A percentile compares a stretch with the other conserved stretches of the same genome.
Conservation (phyloP, 805 yeast genomes). For the Wickerhamomyces bisporus region DNA sequence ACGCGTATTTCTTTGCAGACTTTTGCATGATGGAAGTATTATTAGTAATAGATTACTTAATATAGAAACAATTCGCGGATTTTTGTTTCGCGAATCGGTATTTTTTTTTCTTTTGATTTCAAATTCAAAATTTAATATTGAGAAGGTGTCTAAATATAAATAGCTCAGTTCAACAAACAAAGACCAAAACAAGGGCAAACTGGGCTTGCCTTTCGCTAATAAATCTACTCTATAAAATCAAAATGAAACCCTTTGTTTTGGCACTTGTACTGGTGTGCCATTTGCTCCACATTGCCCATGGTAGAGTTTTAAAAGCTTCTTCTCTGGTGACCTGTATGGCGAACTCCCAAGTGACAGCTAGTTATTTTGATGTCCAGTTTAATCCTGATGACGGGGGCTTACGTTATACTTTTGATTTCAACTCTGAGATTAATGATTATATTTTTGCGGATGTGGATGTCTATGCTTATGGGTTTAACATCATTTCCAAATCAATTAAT, state of each 20-base stretch:
- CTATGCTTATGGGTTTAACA: conserved; percentile 79
- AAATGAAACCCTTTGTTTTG: not conserved
- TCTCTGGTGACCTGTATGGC: conserved; percentile 87
- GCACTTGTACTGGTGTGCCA: not conserved
- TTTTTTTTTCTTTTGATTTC: too few species aligned
- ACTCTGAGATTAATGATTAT: conserved; percentile 61
- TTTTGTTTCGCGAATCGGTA: too few species aligned
- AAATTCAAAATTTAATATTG: too few species aligned
- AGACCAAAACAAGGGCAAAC: too few species aligned
- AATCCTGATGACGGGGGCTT: conserved; percentile 67
- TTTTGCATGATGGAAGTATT: too few species aligned
- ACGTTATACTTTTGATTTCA: conserved; percentile 62
- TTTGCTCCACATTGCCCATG: not conserved
- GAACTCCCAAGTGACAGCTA: conserved; percentile 65
- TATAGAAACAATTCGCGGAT: too few species aligned
- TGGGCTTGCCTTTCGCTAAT: too few species aligned
- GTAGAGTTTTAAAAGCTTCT: conserved; percentile 48
- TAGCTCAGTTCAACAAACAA: too few species aligned
- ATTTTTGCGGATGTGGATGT: conserved; percentile 67
- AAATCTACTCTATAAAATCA: not conserved
- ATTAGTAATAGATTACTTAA: too few species aligned
- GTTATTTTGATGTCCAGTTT: conserved; percentile 68
- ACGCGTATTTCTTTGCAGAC: too few species aligned
- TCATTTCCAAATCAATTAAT: conserved; percentile 53
- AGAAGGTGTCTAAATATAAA: too few species aligned